Conservation (phyloP, 257 asterid species). For the Rubia yunnanensis region DNA sequence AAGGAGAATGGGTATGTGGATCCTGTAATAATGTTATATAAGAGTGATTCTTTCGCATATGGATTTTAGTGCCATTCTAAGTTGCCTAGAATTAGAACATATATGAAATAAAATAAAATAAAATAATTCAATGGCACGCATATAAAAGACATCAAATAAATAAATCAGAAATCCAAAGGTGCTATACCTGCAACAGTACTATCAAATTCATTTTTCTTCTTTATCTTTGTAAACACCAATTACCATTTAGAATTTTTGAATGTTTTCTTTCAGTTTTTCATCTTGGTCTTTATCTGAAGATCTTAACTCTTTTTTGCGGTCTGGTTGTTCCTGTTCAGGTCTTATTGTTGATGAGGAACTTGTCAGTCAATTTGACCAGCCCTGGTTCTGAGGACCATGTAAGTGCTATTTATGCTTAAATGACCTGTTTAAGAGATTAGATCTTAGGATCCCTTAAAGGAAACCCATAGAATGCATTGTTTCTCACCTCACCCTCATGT, state of each 20-base stretch:
- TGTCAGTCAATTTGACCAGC: constrained; percentile 77
- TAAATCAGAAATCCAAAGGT: neutral
- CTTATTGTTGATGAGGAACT: constrained; percentile 76
- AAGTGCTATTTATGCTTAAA: constrained; percentile 26
- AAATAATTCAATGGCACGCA: neutral
- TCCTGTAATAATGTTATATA: neutral
- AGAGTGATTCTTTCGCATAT: neutral
- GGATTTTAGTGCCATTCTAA: neutral
- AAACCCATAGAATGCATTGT: neutral
- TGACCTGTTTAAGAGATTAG: neutral
- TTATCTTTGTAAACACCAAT: neutral
- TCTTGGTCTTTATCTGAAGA: neutral
- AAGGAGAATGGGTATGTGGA: neutral
- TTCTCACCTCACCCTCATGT: neutral
- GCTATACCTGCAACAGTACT: neutral
- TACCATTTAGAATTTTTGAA: neutral
- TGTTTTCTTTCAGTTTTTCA: neutral
- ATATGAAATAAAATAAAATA: neutral
- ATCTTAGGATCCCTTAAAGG: neutral
- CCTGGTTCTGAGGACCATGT: constrained; percentile 86
- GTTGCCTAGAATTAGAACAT: neutral
- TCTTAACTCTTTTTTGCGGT: constrained; percentile 1
- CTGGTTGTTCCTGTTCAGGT: constrained; percentile 36
- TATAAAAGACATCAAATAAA: neutral
- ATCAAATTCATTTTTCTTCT: neutral